Base-by-base conservation (phyloP, 1,284 basidiomycete genomes). In the Rhodofomes roseus region DNA sequence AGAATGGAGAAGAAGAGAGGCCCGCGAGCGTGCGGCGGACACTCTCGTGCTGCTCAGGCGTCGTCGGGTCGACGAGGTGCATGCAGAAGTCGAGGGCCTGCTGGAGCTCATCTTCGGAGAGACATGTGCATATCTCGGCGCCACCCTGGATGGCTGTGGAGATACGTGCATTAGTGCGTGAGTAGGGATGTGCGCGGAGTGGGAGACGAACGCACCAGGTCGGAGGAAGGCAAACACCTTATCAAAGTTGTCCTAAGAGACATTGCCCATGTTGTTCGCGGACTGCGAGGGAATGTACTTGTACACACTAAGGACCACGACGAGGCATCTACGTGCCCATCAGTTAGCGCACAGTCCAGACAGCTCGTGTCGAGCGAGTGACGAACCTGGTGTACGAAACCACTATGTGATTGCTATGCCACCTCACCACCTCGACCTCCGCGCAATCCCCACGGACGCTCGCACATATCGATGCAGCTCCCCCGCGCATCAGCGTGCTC, bases 21-120 rank as follows among this genome's bases (percentile, higher is more conserved):
- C 37, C 5, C 46, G 64, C 60, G 48, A 76, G 65, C 57, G 68
- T 68, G 18, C 63, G 62, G 22, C 70, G 69, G 9, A 75, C 73
- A 36, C 64, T 58, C 36, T 70, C 71, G 63, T 72, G 71, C 58
- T 74, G 71, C 57, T 72, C 73, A 16, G 73, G 73, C 5, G 72
- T 72, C 3, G 74, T 73, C 12, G 77, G 77, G 54, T 66, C 70
- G 68, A 79, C 78, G 18, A 78, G 69, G 59, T 74, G 68, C 34
- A 73, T 70, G 63, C 76, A 77, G 60, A 79, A 79, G 64, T 78
- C 76, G 56, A 79, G 70, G 25, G 77, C 76, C 43, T 67, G 69
- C 64, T 90, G 84, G 1, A 92, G 78, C 69, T 92, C 90, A 53
- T 76, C 78, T 70, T 89, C 89, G 1, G 86, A 87, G 29, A 91